Evolutionary conservation across 805 yeast genomes (phyloP).

Genomic region (Starmerella davenportii): DNA sequence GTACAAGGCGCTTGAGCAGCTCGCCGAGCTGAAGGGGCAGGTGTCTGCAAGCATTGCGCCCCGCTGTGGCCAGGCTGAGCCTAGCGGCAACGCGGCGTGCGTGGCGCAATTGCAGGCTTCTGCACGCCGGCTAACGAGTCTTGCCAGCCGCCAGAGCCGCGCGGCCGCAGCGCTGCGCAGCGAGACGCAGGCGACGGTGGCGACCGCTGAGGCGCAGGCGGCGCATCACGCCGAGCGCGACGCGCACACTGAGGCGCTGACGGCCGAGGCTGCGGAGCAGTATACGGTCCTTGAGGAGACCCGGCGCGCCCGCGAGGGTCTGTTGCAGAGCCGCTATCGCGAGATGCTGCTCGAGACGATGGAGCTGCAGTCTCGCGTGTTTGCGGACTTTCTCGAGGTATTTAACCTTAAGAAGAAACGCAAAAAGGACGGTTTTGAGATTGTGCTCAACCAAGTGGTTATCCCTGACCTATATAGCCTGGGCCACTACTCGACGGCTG

Average conservation of each 20-base stretch:
- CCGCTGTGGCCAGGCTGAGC: too few species aligned
- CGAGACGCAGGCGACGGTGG: too few species aligned
- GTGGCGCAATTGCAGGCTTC: too few species aligned
- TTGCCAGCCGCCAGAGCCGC: too few species aligned
- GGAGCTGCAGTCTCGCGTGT: slow-evolving; percentile 14
- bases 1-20: slow-evolving; percentile 14
- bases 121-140: too few species aligned
- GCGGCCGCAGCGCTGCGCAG: too few species aligned
- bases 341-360: slow-evolving; percentile 13
- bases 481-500: slow-evolving; percentile 19
- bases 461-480: slow-evolving; percentile 20
- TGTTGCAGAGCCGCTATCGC: slow-evolving; percentile 13
- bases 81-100: too few species aligned
- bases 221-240: too few species aligned
- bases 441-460: slow-evolving; percentile 20
- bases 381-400: slow-evolving; percentile 14
- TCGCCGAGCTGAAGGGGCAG: slow-evolving; percentile 7
- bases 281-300: slow-evolving; percentile 7
- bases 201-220: too few species aligned
- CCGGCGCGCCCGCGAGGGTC: slow-evolving; percentile 2
- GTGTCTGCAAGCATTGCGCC: too few species aligned
- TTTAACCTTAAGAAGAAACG: slow-evolving; percentile 15
- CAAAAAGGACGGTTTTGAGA: slow-evolving; percentile 16
- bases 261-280: slow-evolving; percentile 14
- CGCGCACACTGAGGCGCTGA: too few species aligned